Evolutionary conservation across 2,329 filamentous ascomycete species (phyloP).

Genomic region (Cytospora piceae): DNA sequence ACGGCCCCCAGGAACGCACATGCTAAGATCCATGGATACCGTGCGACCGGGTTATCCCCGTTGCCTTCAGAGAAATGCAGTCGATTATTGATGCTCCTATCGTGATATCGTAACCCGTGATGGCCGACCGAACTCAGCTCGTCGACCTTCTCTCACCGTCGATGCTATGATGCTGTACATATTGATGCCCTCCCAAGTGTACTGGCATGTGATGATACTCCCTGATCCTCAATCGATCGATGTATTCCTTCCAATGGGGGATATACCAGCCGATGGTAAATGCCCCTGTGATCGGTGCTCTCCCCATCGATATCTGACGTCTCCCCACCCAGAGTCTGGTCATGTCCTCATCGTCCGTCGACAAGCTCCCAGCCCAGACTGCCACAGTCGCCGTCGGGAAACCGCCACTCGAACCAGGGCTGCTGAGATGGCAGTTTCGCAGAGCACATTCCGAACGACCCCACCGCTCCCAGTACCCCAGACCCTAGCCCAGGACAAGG

Average conservation of each 20-base stretch:
- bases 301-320: not conserved
- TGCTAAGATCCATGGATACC: not conserved
- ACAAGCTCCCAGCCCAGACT: not conserved
- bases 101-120: slow-evolving; percentile 23
- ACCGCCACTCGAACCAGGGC: slow-evolving; percentile 5
- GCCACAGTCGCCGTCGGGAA: slow-evolving; percentile 4
- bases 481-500: not conserved
- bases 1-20: no score
- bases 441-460: not conserved
- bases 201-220: not conserved
- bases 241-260: not conserved
- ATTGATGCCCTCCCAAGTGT: not conserved
- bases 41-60: not conserved
- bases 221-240: not conserved
- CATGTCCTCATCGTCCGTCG: slow-evolving; percentile 1
- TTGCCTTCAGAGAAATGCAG: slow-evolving; percentile 18
- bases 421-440: not conserved
- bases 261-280: not conserved
- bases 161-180: not conserved
- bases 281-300: not conserved
- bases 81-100: slow-evolving; percentile 25
- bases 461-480: not conserved
- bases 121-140: slow-evolving; percentile 6
- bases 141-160: slow-evolving; percentile 7
- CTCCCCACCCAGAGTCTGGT: not conserved